Evolutionary conservation across 169 alveolate species (phyloP).

Genomic region (Plasmodium gallinaceum): DNA sequence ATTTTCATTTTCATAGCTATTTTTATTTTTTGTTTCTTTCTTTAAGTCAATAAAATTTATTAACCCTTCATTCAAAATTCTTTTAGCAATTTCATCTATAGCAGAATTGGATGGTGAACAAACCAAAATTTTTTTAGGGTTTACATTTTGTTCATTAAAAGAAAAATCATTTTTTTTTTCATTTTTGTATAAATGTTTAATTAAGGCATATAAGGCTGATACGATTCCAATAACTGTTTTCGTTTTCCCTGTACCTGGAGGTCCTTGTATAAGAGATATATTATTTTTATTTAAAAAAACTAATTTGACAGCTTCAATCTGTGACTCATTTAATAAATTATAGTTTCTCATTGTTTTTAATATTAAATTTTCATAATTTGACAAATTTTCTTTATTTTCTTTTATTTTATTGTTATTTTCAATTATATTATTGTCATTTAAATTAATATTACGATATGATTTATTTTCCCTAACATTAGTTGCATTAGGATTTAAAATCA

Average conservation of each 20-base stretch:
- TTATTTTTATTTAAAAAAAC: conserved; percentile 65
- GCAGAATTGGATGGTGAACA: conserved; percentile 99
- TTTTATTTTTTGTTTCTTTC: not conserved
- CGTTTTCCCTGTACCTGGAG: conserved; percentile 99
- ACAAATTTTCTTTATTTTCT: conserved; percentile 13
- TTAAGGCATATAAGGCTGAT: conserved; percentile 48
- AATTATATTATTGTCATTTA: not conserved
- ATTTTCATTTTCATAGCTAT: not conserved
- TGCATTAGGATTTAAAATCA: conserved; percentile 37
- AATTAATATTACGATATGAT: not conserved
- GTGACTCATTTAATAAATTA: conserved; percentile 56
- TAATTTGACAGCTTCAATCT: conserved; percentile 72
- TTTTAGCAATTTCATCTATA: conserved; percentile 97
- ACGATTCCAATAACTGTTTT: conserved; percentile 94
- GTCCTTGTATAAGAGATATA: conserved; percentile 95
- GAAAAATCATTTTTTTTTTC: conserved; percentile 43
- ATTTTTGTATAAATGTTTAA: conserved; percentile 9
- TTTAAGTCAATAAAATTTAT: conserved; percentile 32
- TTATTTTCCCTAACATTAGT: not conserved
- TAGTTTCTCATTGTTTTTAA: conserved; percentile 19
- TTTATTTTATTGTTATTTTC: conserved; percentile 6
- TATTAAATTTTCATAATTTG: conserved; percentile 28
- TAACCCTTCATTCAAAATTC: conserved; percentile 79
- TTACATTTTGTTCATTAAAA: conserved; percentile 33
- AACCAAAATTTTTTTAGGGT: conserved; percentile 88